These are phyloP conservation scores for Starmerella apis DNA, from an alignment of 805 yeast species.

Conservation along the genomic window DNA sequence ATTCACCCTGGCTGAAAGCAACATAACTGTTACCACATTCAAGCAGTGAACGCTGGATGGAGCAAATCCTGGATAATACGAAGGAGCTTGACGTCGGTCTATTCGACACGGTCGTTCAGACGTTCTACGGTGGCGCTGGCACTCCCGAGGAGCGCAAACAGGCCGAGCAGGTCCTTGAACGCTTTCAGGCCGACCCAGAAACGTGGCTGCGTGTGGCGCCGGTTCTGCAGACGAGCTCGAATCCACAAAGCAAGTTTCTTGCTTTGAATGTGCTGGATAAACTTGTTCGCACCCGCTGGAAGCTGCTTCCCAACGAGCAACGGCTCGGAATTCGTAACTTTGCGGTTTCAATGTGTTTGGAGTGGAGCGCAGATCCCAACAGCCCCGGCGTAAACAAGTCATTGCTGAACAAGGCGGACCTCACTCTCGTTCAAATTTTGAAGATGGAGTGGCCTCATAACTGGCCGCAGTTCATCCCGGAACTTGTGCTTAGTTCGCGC, in stretches of 20 bases:
- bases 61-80: constrained; percentile 73
- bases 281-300: constrained; percentile 87
- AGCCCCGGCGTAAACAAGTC: constrained; percentile 64
- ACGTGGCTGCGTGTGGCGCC: constrained; percentile 92
- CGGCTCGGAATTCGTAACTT: constrained; percentile 89
- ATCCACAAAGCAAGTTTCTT: constrained; percentile 83
- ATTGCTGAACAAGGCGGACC: constrained; percentile 81
- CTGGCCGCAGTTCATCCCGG: constrained; percentile 97
- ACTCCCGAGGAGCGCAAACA: constrained; percentile 39
- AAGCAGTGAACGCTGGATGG: constrained; percentile 44
- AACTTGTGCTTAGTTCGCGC: constrained; percentile 72
- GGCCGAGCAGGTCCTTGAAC: constrained; percentile 34
- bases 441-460: constrained; percentile 99
- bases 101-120: constrained; percentile 73
- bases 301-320: constrained; percentile 77
- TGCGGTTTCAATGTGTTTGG: constrained; percentile 83
- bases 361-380: constrained; percentile 75
- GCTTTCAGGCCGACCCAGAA: constrained; percentile 85
- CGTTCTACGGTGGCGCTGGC: constrained; percentile 65
- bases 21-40: background rate
- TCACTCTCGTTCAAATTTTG: constrained; percentile 84
- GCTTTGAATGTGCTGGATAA: constrained; percentile 85
- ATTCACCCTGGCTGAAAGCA: constrained; percentile 7
- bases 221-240: constrained; percentile 61
- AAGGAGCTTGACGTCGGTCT: constrained; percentile 68